Evolutionary conservation across 2,329 filamentous ascomycete species (phyloP), one percentile per base, ranked within the genome.

Genomic region (Ilyonectria robusta): DNA sequence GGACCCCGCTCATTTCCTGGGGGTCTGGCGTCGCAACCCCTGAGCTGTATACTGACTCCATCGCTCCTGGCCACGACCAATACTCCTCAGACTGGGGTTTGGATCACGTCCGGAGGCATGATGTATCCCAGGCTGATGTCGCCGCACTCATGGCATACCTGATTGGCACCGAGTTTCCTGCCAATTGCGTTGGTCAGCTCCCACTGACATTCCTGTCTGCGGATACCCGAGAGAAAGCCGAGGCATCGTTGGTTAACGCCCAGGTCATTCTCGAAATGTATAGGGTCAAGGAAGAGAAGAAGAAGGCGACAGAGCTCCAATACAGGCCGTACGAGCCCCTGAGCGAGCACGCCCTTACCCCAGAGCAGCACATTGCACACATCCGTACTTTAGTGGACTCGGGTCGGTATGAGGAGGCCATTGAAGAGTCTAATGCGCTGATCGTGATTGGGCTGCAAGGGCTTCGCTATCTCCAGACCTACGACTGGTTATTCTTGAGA

Each of bases 71-170:
- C 0, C 96, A 99, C 76, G 94, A 98, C 74, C 94, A 95, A 74
- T 94, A 96, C 77, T 98, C 96, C 0, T 88, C 91, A 1, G 94
- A 97, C 78, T 99, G 96, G 96, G 87, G 89, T 31, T 83, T 99
- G 19, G 88, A 95, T 73, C 86, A 93, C 60, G 86, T 99, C 44
- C 90, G 91, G 77, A 89, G 97, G 68, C 92, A 98, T 75, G 96
- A 99, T 80, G 95, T 99, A 54, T 89, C 91, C 4, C 96, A 99
- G 78, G 96, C 96, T 6, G 96, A 99, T 81, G 89, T 99, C 59
- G 96, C 96, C 6, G 93, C 96, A 9, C 87, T 99, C 66, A 99
- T 99, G 96, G 91, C 97, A 1, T 97, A 98, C 76, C 86, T 99
- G 17, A 90, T 90, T 55, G 96, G 96, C 4, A 83, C 95, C 13